Percentiles rank a stretch among this genome's conserved stretches.
Conservation (phyloP, 257 asterid species). For the Leptodermis oblonga region DNA sequence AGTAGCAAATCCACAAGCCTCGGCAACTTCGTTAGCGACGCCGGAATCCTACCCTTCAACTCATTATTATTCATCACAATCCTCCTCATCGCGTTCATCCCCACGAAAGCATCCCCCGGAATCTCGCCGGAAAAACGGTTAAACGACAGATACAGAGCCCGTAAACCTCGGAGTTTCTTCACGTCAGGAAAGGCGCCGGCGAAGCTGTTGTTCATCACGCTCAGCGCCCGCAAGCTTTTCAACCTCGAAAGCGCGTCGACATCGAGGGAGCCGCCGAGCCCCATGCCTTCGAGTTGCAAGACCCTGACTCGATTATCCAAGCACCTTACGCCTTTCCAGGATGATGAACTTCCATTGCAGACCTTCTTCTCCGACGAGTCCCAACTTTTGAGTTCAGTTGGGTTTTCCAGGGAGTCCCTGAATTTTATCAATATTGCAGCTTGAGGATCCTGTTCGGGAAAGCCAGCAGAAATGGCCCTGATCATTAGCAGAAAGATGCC, state of each 20-base stretch:
- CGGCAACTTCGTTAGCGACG: conserved; percentile 43
- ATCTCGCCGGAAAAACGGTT: conserved; percentile 54
- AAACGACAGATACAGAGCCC: conserved; percentile 47
- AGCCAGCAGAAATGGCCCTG: not conserved
- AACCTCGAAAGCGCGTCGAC: conserved; percentile 28
- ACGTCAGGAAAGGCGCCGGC: conserved; percentile 43
- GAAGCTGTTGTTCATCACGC: conserved; percentile 48
- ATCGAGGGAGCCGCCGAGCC: conserved; percentile 42
- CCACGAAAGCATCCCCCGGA: conserved; percentile 40
- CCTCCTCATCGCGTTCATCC: conserved; percentile 46
- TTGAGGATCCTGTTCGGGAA: conserved; percentile 6
- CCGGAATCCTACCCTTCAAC: conserved; percentile 47
- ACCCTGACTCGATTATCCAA: conserved; percentile 32
- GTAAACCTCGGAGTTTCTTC: conserved; percentile 33
- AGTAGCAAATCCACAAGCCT: conserved; percentile 44
- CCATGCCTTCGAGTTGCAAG: conserved; percentile 42
- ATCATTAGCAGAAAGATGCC: not conserved
- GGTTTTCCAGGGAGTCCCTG: conserved; percentile 41
- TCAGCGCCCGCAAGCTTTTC: conserved; percentile 32
- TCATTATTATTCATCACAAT: conserved; percentile 38
- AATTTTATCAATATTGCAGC: conserved; percentile 37
- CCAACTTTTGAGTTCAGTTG: conserved; percentile 44
- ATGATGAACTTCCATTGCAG: conserved; percentile 39
- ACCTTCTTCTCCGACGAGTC: conserved; percentile 10
- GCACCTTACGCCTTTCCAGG: conserved; percentile 55